phyloP scores from a whole-genome alignment of 768 basidiomycete genomes.

The Astraeus odoratus region DNA sequence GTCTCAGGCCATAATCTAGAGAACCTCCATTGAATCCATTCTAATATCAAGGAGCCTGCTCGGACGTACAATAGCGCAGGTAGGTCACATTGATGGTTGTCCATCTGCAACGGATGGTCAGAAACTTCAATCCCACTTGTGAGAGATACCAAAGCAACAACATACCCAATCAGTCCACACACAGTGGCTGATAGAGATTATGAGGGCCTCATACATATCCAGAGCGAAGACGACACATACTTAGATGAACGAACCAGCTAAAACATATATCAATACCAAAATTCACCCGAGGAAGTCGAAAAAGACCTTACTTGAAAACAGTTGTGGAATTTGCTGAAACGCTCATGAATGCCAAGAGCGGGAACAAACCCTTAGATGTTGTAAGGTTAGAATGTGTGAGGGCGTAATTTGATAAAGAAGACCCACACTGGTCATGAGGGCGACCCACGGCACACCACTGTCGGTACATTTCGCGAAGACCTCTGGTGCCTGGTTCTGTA shows the following conservation, averaged over 20 bases:
- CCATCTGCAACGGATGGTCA: conserved; percentile 32
- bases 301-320: conserved; percentile 45
- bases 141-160: conserved; percentile 23
- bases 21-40: conserved; percentile 12
- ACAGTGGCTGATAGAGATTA: conserved; percentile 61
- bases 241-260: not conserved
- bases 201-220: too few species aligned
- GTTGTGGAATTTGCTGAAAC: conserved; percentile 44
- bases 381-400: not conserved
- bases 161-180: conserved; percentile 18
- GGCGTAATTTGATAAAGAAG: conserved; percentile 12
- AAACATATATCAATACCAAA: too few species aligned
- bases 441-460: conserved; percentile 38
- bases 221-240: not conserved
- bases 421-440: conserved; percentile 19
- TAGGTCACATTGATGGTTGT: conserved; percentile 37
- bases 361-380: conserved; percentile 28
- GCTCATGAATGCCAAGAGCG: conserved; percentile 54
- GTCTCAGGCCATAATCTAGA: conserved; percentile 42
- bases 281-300: conserved; percentile 4
- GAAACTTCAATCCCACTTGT: conserved; percentile 24
- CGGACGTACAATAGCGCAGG: conserved; percentile 34
- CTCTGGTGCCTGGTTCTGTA: conserved; percentile 3
- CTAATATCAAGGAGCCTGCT: not conserved
- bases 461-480: conserved; percentile 33